phyloP scores from a whole-genome alignment of 805 yeast species.

The Wickerhamomyces strasburgensis region DNA sequence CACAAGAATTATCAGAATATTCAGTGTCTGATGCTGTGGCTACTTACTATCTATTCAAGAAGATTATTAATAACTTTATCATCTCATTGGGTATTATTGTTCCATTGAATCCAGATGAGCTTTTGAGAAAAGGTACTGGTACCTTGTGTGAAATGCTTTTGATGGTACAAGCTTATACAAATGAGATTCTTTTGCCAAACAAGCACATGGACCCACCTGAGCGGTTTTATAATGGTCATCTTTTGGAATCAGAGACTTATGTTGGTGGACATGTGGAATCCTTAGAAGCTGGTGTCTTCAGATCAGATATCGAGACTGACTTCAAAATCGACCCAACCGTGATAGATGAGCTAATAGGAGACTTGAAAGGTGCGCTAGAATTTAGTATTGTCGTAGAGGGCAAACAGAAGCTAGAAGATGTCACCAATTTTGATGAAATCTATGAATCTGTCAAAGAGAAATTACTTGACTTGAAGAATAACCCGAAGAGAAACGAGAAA shows the following conservation, averaged over 20 bases:
- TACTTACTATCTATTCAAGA: constrained; percentile 90
- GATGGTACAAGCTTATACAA: constrained; percentile 90
- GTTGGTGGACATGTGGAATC: constrained; percentile 99
- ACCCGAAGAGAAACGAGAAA: constrained; percentile 63
- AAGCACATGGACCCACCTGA: constrained; percentile 94
- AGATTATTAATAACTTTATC: constrained; percentile 95
- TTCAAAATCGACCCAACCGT: constrained; percentile 80
- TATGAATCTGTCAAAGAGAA: constrained; percentile 48
- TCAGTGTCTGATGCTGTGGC: constrained; percentile 99
- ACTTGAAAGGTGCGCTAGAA: constrained; percentile 69
- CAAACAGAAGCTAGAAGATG: constrained; percentile 65
- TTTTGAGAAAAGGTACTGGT: constrained; percentile 94
- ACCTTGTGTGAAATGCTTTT: constrained; percentile 96
- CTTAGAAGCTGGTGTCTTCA: constrained; percentile 94
- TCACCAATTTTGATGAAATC: constrained; percentile 75
- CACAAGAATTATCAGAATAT: constrained; percentile 89
- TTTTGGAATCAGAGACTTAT: constrained; percentile 91
- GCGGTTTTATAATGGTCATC: constrained; percentile 89
- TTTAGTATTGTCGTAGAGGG: constrained; percentile 85
- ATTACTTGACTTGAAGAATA: constrained; percentile 53
- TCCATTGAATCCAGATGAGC: constrained; percentile 96
- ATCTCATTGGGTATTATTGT: constrained; percentile 93
- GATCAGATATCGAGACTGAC: constrained; percentile 75
- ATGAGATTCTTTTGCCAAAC: constrained; percentile 78
- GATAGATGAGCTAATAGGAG: constrained; percentile 69